Conservation (phyloP, 2,329 filamentous ascomycete genomes). For the Sporothrix euskadiensis region DNA sequence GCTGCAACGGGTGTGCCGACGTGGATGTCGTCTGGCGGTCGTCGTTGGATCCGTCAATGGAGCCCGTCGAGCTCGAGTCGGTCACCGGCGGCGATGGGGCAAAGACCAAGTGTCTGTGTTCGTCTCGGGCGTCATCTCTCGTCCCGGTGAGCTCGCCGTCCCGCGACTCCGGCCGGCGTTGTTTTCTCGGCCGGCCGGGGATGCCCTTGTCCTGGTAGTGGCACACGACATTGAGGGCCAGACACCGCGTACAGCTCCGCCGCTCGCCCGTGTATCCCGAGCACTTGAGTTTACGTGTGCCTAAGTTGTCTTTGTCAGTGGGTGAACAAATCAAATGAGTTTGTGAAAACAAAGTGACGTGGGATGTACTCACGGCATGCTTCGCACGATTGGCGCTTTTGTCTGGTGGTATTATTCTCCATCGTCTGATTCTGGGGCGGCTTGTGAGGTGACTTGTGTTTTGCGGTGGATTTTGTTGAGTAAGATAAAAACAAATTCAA, state of each 20-base stretch:
- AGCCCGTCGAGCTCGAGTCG: not conserved
- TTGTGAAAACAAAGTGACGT: not conserved
- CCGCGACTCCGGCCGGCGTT: conserved; percentile 8
- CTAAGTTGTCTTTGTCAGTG: conserved; percentile 2
- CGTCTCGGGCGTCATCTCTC: not conserved
- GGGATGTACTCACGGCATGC: conserved; percentile 24
- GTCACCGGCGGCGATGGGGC: not conserved
- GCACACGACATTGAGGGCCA: conserved; percentile 16
- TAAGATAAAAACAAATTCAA: not conserved
- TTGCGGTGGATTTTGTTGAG: not conserved
- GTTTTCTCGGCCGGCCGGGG: conserved; percentile 24
- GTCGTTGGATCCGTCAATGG: not conserved
- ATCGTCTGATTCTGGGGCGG: not conserved
- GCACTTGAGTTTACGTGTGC: conserved; percentile 27
- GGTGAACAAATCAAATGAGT: not conserved
- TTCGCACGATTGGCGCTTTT: conserved; percentile 29
- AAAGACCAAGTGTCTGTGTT: not conserved
- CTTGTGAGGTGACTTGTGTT: not conserved
- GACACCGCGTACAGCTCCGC: conserved; percentile 21
- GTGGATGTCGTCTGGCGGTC: not conserved
- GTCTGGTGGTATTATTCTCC: conserved; percentile 11
- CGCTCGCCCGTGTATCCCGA: conserved; percentile 18
- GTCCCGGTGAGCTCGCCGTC: not conserved
- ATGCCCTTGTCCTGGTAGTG: conserved; percentile 26
- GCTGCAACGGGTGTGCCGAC: not conserved